Evolutionary conservation across 306 rosid genomes (phyloP), one percentile per base, ranked within the genome.

Genomic region (Geum urbanum): DNA sequence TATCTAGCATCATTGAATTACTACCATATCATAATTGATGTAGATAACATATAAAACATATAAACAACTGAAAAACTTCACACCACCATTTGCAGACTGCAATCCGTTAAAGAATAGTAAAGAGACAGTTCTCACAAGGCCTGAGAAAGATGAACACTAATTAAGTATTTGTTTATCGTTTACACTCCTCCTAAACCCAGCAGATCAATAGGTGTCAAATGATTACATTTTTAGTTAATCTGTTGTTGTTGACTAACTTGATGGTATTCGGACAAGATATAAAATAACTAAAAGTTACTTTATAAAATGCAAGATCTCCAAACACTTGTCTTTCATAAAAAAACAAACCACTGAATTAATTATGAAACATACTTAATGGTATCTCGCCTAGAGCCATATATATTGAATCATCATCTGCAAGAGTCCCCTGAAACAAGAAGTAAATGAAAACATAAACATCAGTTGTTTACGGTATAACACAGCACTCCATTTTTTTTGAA

Each of bases 351-450:
- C 76, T 61, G 82, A 83, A 70, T 75, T 79, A 87, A 86, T 71
- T 68, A 70, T 71, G 79, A 47, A 75, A 78, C 96, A 70, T 94
- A 90, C 98, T 90, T 82, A 94, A 78, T 81, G 88, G 96, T 84
- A 89, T 89, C 88, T 94, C 98, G 70, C 87, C 98, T 45, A 94
- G 92, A 9, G 98, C 89, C 97, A 90, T 94, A 71, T 94, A 94
- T 82, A 94, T 94, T 51, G 96, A 85, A 81, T 94, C 98, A 77
- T 94, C 98, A 72, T 94, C 98, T 0, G 79, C 92, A 77, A 90
- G 86, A 68, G 96, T 61, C 18, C 76, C 96, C 98, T 92, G 96
- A 79, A 84, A 88, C 69, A 83, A 78, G 47, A 69, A 60, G 72
- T 69, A 49, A 77, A 75, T n/a, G 55, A 61, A 55, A 50, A 63